Conservation (phyloP, 1,139 yeast species). For the Geotrichum australiense region DNA sequence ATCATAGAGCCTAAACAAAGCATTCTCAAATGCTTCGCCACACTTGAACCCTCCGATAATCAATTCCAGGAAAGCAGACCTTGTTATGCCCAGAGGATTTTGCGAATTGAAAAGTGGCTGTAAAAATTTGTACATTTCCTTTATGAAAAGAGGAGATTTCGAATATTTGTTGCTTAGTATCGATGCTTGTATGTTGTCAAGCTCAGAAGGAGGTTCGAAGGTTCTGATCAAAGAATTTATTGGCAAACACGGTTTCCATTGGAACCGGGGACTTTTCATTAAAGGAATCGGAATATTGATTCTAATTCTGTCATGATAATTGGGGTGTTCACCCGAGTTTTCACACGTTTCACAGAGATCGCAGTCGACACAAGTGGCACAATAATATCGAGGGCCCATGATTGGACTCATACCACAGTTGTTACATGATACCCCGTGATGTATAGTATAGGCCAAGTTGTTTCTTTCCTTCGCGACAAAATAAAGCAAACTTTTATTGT, state of each 20-base stretch:
- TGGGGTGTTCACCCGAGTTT: slow-evolving; percentile 23
- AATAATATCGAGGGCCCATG: slow-evolving; percentile 28
- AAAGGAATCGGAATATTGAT: slow-evolving; percentile 30
- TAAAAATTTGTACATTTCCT: slow-evolving; percentile 9
- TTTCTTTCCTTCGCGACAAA: slow-evolving; percentile 25
- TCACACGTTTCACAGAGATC: slow-evolving; percentile 32
- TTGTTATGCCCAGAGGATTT: slow-evolving; percentile 19
- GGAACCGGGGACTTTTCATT: slow-evolving; percentile 27
- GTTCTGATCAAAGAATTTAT: slow-evolving; percentile 6
- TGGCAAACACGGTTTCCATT: slow-evolving; percentile 21
- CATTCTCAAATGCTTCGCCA: slow-evolving; percentile 18
- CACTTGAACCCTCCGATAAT: slow-evolving; percentile 17
- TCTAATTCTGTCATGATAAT: slow-evolving; percentile 24
- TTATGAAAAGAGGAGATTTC: slow-evolving; percentile 1
- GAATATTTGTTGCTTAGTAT: neutral
- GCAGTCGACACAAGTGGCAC: slow-evolving; percentile 31
- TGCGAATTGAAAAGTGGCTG: slow-evolving; percentile 4
- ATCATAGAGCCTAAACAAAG: slow-evolving; percentile 23
- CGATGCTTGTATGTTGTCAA: slow-evolving; percentile 10
- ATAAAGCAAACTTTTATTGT: slow-evolving; percentile 21
- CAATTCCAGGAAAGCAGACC: slow-evolving; percentile 18
- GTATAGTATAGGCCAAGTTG: slow-evolving; percentile 19
- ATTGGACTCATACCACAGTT: slow-evolving; percentile 31
- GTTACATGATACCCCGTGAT: slow-evolving; percentile 31
- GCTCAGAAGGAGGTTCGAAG: slow-evolving; percentile 16